phyloP scores from a whole-genome alignment of 352 stramenopile species.

The Sclerospora graminicola region DNA sequence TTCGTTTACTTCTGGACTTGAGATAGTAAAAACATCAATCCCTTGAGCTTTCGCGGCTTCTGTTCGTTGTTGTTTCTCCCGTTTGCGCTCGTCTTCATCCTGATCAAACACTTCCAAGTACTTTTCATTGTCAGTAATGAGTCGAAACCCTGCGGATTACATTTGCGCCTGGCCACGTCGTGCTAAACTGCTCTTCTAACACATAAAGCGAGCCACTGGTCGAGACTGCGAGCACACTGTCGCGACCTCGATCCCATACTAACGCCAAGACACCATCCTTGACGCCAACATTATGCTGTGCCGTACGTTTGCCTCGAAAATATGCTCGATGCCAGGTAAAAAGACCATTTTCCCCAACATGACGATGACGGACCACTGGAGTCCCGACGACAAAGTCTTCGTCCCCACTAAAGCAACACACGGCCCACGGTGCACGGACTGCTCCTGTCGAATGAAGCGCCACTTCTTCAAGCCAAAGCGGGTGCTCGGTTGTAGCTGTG shows the following conservation, averaged over 20 bases:
- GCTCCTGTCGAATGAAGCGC: slow-evolving; percentile 53
- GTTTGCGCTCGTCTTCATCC: slow-evolving; percentile 24
- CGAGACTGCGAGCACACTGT: slow-evolving; percentile 56
- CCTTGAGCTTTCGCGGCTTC: slow-evolving; percentile 4
- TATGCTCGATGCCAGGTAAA: slow-evolving; percentile 66
- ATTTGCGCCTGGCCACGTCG: slow-evolving; percentile 70
- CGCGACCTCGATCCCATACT: slow-evolving; percentile 39
- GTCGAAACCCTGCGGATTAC: slow-evolving; percentile 70
- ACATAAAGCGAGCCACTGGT: slow-evolving; percentile 56
- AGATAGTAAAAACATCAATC: slow-evolving; percentile 42
- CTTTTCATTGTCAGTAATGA: slow-evolving; percentile 74
- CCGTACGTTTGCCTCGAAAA: slow-evolving; percentile 15
- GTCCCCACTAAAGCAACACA: slow-evolving; percentile 58
- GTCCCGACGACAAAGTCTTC: slow-evolving; percentile 63
- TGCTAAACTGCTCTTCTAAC: slow-evolving; percentile 65
- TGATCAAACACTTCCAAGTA: slow-evolving; percentile 33
- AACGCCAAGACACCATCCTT: slow-evolving; percentile 61
- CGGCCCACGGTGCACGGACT: slow-evolving; percentile 58
- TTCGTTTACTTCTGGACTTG: slow-evolving; percentile 8
- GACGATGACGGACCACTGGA: slow-evolving; percentile 64
- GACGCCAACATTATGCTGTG: slow-evolving; percentile 67
- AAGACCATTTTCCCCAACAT: slow-evolving; percentile 70
- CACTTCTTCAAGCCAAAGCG: slow-evolving; percentile 28
- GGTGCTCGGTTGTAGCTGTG: slow-evolving; percentile 1
- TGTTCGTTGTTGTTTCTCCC: slow-evolving; percentile 17